These are phyloP conservation scores for Entomortierella chlamydospora DNA, from an alignment of 192 early-diverging fungal genomes.

Conservation along the genomic window DNA sequence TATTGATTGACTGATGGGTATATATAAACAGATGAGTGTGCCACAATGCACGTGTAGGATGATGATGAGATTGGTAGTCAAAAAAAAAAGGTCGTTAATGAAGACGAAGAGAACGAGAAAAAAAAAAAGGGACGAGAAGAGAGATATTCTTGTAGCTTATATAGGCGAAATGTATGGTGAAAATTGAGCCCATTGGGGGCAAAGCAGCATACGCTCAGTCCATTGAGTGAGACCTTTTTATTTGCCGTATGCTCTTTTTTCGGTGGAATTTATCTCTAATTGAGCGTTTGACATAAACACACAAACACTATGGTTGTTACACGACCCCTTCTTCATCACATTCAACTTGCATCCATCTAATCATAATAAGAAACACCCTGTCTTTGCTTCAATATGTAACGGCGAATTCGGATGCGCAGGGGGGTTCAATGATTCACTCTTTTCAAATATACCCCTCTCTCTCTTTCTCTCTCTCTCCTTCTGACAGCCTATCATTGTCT, in stretches of 20 bases:
- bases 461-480: not conserved
- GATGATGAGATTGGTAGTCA: no score
- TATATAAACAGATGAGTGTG: no score
- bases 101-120: not conserved
- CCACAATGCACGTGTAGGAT: no score
- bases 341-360: not conserved
- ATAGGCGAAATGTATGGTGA: not conserved
- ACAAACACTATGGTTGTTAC: not conserved
- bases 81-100: no score
- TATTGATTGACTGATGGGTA: no score
- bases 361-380: not conserved
- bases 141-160: not conserved
- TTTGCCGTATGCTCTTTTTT: not conserved
- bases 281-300: not conserved
- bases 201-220: not conserved
- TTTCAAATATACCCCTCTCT: not conserved
- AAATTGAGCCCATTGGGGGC: no score
- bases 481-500: not conserved
- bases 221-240: not conserved
- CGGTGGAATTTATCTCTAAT: not conserved
- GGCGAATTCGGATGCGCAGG: not conserved
- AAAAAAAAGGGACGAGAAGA: not conserved
- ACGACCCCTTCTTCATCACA: no score
- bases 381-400: not conserved
- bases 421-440: not conserved